Evolutionary conservation across 1,284 basidiomycete species (phyloP), one percentile per base, ranked within the genome.

Genomic region (Bjerkandera adusta): DNA sequence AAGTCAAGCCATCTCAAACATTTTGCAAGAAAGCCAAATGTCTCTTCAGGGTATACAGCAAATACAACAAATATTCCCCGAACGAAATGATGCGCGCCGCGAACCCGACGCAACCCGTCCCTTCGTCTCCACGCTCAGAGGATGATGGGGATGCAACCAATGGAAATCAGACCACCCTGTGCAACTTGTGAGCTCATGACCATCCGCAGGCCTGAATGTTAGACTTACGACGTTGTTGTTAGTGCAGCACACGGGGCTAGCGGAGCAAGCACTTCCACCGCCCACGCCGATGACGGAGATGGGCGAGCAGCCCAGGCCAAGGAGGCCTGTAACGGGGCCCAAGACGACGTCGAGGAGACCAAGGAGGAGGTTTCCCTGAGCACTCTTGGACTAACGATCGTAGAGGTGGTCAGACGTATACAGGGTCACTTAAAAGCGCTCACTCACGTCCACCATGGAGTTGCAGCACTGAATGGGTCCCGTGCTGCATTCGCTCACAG

Each of bases 241-340:
- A 43, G 55, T 45, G 49, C 57, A 58, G 47, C 57, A 58, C 11
- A 58, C 57, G 22, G 48, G 48, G 44, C 47, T 52, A 21, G 51
- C 33, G 10, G 25, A 22, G 47, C 57, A 56, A n/a, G 48, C 43
- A 36, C 15, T 36, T 39, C 53, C 50, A 13, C 22, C 11, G 27
- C 54, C 57, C 8, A 55, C 45, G 22, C 53, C 57, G 42, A 58
- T 40, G 36, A 57, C 53, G 25, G 33, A 45, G 43, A 61, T 46
- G 18, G 60, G 57, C 4, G 52, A 55, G 54, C 60, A 62, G 37
- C 29, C 16, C 4, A 59, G 36, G 27, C 59, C 59, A 24, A 60
- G n/a, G 36, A 54, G 45, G 22, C 27, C 54, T 22, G 37, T 39
- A 22, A 57, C 0, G 39, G 50, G 51, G 16, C 42, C 20, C 15